A percentile compares a stretch with the other conserved stretches of the same genome.
These are phyloP conservation scores for Allium fistulosum DNA, from an alignment of 106 monocot genomes.

Conservation along the genomic window DNA sequence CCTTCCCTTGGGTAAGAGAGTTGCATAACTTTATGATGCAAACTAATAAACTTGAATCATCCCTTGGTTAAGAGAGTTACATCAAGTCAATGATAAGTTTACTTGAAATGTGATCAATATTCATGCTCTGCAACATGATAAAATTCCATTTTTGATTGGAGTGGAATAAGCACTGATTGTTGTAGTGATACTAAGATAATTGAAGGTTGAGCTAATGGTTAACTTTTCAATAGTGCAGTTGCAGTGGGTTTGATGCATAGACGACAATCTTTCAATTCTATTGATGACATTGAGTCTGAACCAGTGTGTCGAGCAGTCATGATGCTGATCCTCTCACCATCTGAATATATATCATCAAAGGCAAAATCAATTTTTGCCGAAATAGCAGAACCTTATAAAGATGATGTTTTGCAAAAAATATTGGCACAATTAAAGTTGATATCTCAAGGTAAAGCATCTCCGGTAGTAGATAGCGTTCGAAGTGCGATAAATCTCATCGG, in stretches of 20 bases:
- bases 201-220: too few relatives aligned
- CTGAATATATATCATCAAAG: conserved; percentile 46
- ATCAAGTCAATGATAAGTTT: too few relatives aligned
- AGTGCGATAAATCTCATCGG: conserved; percentile 29
- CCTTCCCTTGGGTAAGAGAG: too few relatives aligned
- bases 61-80: too few relatives aligned
- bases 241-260: conserved; percentile 37
- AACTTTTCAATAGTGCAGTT: conserved; percentile 30
- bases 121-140: too few relatives aligned
- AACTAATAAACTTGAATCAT: too few relatives aligned
- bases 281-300: conserved; percentile 28
- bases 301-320: conserved; percentile 51
- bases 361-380: conserved; percentile 34
- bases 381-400: conserved; percentile 14
- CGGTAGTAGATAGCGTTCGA: conserved; percentile 34
- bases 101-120: too few relatives aligned
- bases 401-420: conserved; percentile 21
- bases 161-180: not conserved
- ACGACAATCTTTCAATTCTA: conserved; percentile 12
- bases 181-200: not conserved
- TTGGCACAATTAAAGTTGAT: conserved; percentile 26
- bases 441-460: conserved; percentile 20
- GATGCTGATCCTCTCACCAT: conserved; percentile 65
- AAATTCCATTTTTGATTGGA: too few relatives aligned
- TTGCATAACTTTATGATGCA: too few relatives aligned